These are phyloP conservation scores for Pseudoneurospora amorphoporcata DNA, from an alignment of 495 filamentous ascomycete species.

Conservation along the genomic window DNA sequence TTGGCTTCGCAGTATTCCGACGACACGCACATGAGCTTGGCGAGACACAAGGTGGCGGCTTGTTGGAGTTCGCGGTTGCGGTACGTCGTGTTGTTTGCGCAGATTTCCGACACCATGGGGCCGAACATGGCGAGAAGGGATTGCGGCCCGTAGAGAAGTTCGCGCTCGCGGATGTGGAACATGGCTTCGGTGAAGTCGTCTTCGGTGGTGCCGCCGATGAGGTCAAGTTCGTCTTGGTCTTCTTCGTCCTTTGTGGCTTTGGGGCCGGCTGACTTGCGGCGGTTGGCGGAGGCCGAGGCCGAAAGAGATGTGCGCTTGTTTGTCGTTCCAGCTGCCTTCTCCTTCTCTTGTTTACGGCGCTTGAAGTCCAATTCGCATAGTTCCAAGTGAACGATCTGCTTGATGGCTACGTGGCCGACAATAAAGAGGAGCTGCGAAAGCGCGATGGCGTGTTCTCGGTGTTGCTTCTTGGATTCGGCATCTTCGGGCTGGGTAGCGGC, in stretches of 20 bases:
- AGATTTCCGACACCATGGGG: slow-evolving; percentile 83
- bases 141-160: slow-evolving; percentile 78
- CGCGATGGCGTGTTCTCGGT: slow-evolving; percentile 55
- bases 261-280: neutral
- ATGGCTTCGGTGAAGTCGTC: slow-evolving; percentile 98
- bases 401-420: slow-evolving; percentile 93
- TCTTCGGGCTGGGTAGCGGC: slow-evolving; percentile 19
- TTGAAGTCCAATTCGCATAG: slow-evolving; percentile 97
- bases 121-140: slow-evolving; percentile 85
- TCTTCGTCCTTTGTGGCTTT: slow-evolving; percentile 43
- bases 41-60: slow-evolving; percentile 89
- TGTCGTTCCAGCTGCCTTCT: slow-evolving; percentile 52
- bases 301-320: slow-evolving; percentile 23
- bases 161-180: slow-evolving; percentile 84
- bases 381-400: slow-evolving; percentile 99
- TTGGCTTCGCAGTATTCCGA: slow-evolving; percentile 93
- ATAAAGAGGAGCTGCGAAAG: slow-evolving; percentile 91
- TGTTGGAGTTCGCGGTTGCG: slow-evolving; percentile 79
- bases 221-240: slow-evolving; percentile 76
- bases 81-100: slow-evolving; percentile 86
- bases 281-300: slow-evolving; percentile 5
- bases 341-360: slow-evolving; percentile 84
- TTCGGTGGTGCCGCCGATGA: slow-evolving; percentile 94
- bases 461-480: slow-evolving; percentile 24
- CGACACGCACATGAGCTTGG: slow-evolving; percentile 95